Conservation (phyloP, 2,329 filamentous ascomycete species). For the Xylaria multiplex region DNA sequence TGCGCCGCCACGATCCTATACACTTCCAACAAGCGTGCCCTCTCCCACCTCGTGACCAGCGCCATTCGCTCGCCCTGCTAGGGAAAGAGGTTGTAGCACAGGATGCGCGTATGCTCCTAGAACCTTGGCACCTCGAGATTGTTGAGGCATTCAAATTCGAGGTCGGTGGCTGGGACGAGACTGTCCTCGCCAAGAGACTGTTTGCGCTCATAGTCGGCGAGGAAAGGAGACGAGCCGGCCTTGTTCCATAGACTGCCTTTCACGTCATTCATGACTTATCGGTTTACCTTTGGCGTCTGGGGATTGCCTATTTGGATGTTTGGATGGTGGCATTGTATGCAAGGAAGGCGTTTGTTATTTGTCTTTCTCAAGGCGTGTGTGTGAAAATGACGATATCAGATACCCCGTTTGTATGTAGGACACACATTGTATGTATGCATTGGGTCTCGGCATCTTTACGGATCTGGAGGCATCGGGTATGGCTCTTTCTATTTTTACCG, state of each 20-base stretch:
- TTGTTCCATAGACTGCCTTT: neutral
- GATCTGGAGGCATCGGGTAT: neutral
- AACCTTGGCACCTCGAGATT: constrained; percentile 68
- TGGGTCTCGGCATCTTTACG: neutral
- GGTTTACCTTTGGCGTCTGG: neutral
- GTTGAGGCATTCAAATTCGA: constrained; percentile 63
- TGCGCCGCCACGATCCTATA: constrained; percentile 56
- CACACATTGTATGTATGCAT: neutral
- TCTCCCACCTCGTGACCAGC: constrained; percentile 32
- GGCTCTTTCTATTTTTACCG: neutral
- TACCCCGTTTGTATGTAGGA: constrained; percentile 1
- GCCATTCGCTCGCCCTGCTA: constrained; percentile 49
- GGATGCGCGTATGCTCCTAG: constrained; percentile 58
- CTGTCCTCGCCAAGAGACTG: constrained; percentile 60
- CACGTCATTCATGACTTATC: neutral
- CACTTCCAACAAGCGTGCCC: constrained; percentile 50
- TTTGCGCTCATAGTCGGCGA: constrained; percentile 65
- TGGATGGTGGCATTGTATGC: constrained; percentile 4
- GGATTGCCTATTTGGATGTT: constrained; percentile 6
- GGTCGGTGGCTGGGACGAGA: constrained; percentile 62
- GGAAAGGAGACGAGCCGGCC: constrained; percentile 49
- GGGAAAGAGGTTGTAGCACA: constrained; percentile 61
- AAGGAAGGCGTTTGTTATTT: neutral
- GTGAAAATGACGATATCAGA: neutral
- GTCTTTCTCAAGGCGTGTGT: neutral